Conservation (phyloP, 139 green algal genomes). For the Chlorella vulgaris region DNA sequence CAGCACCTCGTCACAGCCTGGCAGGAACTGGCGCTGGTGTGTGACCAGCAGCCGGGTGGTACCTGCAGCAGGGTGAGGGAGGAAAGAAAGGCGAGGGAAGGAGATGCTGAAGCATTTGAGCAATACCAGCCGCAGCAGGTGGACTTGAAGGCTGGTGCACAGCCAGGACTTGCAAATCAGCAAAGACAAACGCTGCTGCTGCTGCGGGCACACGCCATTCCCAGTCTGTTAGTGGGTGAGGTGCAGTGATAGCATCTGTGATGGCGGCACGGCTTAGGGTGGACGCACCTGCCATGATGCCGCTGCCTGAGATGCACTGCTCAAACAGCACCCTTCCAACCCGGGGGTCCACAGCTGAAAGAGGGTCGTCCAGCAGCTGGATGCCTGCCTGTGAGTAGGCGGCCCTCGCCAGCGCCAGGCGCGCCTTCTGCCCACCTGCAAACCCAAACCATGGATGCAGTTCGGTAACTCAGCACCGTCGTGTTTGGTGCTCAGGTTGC, state of each 20-base stretch:
- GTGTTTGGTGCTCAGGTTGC: no score
- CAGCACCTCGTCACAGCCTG: constrained; percentile 75
- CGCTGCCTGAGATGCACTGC: constrained; percentile 68
- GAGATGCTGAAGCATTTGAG: not conserved
- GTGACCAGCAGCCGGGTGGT: constrained; percentile 86
- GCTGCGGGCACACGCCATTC: no score
- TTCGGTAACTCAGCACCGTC: no score
- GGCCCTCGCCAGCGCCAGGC: constrained; percentile 81
- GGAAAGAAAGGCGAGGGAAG: not conserved
- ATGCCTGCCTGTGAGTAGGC: constrained; percentile 71
- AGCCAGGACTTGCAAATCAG: no score
- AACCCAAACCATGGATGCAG: not conserved
- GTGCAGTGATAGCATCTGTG: no score
- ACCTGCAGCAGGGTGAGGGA: constrained; percentile 11
- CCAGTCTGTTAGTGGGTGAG: no score
- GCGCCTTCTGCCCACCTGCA: constrained; percentile 75
- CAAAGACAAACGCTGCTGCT: no score
- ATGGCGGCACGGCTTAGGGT: no score
- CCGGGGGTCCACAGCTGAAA: constrained; percentile 83
- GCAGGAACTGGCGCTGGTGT: constrained; percentile 90
- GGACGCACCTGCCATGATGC: constrained; percentile 58
- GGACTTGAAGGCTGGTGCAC: no score
- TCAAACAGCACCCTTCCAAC: constrained; percentile 77
- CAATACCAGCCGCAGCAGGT: no score
- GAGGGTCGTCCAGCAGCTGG: constrained; percentile 87